Conservation (phyloP, 202 grass and related monocot genomes). For the Zoysia matrella region DNA sequence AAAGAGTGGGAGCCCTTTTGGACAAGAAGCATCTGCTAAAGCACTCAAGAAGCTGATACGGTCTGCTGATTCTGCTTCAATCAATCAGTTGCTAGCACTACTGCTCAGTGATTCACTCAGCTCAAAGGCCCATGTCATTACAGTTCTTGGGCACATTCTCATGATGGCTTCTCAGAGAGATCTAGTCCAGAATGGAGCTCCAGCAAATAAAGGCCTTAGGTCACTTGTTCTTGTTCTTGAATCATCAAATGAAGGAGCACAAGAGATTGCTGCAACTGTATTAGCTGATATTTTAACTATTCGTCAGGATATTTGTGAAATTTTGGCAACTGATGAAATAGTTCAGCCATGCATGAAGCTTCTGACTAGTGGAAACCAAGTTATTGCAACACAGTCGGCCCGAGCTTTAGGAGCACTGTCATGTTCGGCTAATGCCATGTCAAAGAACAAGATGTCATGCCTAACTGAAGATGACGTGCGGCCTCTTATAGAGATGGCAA, state of each 20-base stretch:
- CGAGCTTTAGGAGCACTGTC: slow-evolving; percentile 94
- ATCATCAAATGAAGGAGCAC: slow-evolving; percentile 81
- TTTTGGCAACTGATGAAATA: slow-evolving; percentile 87
- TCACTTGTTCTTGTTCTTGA: slow-evolving; percentile 85
- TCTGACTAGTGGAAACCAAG: slow-evolving; percentile 87
- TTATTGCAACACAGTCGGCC: slow-evolving; percentile 85
- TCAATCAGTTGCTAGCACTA: slow-evolving; percentile 91
- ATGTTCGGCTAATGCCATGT: slow-evolving; percentile 65
- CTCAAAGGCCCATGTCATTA: slow-evolving; percentile 82
- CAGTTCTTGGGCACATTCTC: slow-evolving; percentile 93
- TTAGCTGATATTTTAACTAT: slow-evolving; percentile 93
- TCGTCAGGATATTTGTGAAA: slow-evolving; percentile 86
- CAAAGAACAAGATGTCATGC: slow-evolving; percentile 72
- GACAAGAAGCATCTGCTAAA: slow-evolving; percentile 86
- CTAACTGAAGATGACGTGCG: slow-evolving; percentile 77
- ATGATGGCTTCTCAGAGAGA: slow-evolving; percentile 74
- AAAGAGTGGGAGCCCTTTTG: slow-evolving; percentile 66
- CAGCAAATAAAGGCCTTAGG: slow-evolving; percentile 86
- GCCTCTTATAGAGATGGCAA: slow-evolving; percentile 95
- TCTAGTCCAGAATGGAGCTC: slow-evolving; percentile 72
- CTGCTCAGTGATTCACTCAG: slow-evolving; percentile 70
- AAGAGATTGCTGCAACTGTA: slow-evolving; percentile 84
- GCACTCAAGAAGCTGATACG: slow-evolving; percentile 84
- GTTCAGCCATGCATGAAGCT: slow-evolving; percentile 93
- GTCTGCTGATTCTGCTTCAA: slow-evolving; percentile 75